phyloP scores from a whole-genome alignment of 495 filamentous ascomycete genomes.

The Penicillium crystallinum region DNA sequence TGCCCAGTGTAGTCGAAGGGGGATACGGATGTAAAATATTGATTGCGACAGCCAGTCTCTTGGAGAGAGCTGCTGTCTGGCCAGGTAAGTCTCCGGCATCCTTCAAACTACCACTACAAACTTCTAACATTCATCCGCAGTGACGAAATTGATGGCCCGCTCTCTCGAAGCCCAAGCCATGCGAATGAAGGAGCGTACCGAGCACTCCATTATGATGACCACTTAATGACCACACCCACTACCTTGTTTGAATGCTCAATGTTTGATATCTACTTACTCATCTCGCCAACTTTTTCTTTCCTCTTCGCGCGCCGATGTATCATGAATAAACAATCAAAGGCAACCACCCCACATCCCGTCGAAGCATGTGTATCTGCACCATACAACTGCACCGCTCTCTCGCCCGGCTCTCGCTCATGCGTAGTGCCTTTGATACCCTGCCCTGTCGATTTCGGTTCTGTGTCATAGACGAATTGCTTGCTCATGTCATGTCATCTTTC shows the following conservation, averaged over 20 bases:
- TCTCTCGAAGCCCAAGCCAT: conserved; percentile 81
- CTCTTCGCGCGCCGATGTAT: conserved; percentile 7
- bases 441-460: conserved; percentile 7
- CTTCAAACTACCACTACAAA: background rate
- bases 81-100: conserved; percentile 56
- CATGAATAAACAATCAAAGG: conserved; percentile 12
- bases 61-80: conserved; percentile 89
- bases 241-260: conserved; percentile 3
- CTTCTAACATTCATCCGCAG: conserved; percentile 33
- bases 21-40: conserved; percentile 86
- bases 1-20: conserved; percentile 56
- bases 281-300: conserved; percentile 1
- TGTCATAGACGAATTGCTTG: conserved; percentile 23
- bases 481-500: conserved; percentile 5
- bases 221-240: conserved; percentile 25
- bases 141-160: conserved; percentile 82
- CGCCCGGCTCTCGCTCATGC: conserved; percentile 1
- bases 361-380: conserved; percentile 4
- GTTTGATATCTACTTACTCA: conserved; percentile 3
- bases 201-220: conserved; percentile 53
- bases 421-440: conserved; percentile 6
- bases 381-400: background rate
- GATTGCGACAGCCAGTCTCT: conserved; percentile 79
- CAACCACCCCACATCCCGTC: background rate
- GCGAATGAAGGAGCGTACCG: conserved; percentile 68